Percentiles rank a stretch among this genome's conserved stretches.
Evolutionary conservation across 176 grass and related monocot species (phyloP).

Genomic region (Aegilops umbellulata): DNA sequence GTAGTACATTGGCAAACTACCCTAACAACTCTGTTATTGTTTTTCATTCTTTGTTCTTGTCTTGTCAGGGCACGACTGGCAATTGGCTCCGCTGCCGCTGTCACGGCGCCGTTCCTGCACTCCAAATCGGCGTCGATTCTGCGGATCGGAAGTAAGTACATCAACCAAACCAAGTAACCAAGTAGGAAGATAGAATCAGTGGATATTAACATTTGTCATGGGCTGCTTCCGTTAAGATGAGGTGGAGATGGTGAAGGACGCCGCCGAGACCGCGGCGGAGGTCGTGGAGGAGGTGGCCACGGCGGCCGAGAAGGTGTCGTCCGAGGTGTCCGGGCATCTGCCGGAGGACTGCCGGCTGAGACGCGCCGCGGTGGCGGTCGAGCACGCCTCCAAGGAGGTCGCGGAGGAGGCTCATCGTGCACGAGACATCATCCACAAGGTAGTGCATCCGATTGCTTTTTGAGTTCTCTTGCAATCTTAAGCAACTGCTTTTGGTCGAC

Average conservation of each 20-base stretch:
- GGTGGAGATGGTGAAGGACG: constrained; percentile 49
- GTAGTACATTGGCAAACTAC: too few species aligned
- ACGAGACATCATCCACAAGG: constrained; percentile 51
- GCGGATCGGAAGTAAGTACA: constrained; percentile 44
- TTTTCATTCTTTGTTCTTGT: neutral
- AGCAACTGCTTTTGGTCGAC: neutral
- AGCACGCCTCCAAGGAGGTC: constrained; percentile 52
- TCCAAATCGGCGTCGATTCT: constrained; percentile 51
- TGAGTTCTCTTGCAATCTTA: neutral
- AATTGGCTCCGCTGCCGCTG: constrained; percentile 41
- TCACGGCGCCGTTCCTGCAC: constrained; percentile 43
- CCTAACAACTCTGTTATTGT: neutral
- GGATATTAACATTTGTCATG: neutral
- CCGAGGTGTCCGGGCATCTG: constrained; percentile 43
- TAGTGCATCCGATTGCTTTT: neutral
- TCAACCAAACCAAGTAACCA: neutral
- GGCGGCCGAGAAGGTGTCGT: constrained; percentile 45
- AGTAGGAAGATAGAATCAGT: neutral
- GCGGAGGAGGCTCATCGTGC: constrained; percentile 62
- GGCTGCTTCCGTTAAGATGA: constrained; percentile 28
- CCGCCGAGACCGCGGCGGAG: constrained; percentile 42
- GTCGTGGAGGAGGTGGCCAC: constrained; percentile 52
- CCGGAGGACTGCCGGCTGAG: constrained; percentile 42
- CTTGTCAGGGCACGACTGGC: constrained; percentile 51
- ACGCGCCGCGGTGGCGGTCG: constrained; percentile 33